Evolutionary conservation across 2,329 filamentous ascomycete genomes (phyloP).

Genomic region (Ceratocystis smalleyi): DNA sequence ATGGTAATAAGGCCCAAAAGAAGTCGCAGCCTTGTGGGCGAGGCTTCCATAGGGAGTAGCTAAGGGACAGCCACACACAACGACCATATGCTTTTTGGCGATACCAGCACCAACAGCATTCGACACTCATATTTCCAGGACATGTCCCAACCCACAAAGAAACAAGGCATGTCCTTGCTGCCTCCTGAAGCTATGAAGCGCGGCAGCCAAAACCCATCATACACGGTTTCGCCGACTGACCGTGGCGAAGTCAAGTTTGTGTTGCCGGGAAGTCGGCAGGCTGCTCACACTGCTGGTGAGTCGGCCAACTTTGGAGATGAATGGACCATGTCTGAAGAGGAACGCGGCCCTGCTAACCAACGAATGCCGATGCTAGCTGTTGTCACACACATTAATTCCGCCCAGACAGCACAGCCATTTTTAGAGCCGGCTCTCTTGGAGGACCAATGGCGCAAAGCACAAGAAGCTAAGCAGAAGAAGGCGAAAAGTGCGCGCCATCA

Average conservation of each 20-base stretch:
- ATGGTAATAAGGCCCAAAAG: neutral
- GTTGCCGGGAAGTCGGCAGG: conserved; percentile 10
- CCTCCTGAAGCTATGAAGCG: neutral
- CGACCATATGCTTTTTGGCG: neutral
- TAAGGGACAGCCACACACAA: neutral
- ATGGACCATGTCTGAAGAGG: neutral
- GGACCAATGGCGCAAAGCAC: conserved; percentile 17
- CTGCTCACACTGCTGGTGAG: neutral
- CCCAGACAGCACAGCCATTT: conserved; percentile 24
- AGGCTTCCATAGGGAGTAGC: neutral
- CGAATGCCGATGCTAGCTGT: neutral
- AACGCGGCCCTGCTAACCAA: neutral
- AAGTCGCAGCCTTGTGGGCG: neutral
- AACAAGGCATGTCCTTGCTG: neutral
- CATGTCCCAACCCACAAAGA: neutral
- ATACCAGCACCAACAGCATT: too few relatives aligned
- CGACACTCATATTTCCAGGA: neutral
- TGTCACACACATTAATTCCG: neutral
- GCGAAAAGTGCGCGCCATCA: neutral
- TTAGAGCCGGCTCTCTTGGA: conserved; percentile 23
- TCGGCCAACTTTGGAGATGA: neutral
- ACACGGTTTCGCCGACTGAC: neutral
- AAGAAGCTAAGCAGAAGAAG: neutral
- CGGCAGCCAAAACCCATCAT: neutral
- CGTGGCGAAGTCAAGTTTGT: conserved; percentile 13